phyloP scores from a whole-genome alignment of 1,139 yeast genomes.

The Debaryomycetaceae sp. region DNA sequence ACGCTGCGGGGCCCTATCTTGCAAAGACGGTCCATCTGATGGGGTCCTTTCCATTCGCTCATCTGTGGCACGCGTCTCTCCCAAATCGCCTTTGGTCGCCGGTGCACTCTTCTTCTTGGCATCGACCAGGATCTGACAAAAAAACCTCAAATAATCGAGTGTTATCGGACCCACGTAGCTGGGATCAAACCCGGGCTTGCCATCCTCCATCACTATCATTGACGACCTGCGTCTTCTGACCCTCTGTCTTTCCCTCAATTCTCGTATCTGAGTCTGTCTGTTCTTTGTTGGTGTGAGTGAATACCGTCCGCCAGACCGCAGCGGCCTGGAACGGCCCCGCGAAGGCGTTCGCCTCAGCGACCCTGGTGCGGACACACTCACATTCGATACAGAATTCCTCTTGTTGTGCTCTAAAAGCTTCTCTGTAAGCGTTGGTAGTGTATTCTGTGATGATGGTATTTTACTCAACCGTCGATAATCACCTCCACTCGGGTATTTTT shows the following conservation, averaged over 20 bases:
- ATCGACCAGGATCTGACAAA: constrained; percentile 28
- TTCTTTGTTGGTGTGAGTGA: constrained; percentile 10
- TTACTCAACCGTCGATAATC: not conserved
- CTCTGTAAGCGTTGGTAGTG: constrained; percentile 20
- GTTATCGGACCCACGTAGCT: constrained; percentile 40
- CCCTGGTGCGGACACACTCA: constrained; percentile 5
- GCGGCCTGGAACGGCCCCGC: constrained; percentile 5
- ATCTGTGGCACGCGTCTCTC: not conserved
- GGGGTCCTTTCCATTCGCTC: not conserved
- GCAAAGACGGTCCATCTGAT: not conserved
- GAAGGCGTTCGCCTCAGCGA: constrained; percentile 8
- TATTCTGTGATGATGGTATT: constrained; percentile 4
- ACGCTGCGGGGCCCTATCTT: not conserved
- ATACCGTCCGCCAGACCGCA: not conserved
- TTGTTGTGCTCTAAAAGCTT: constrained; percentile 12
- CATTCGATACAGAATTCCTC: not conserved
- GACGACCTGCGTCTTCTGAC: constrained; percentile 30
- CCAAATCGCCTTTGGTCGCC: not conserved
- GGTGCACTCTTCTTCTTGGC: constrained; percentile 7
- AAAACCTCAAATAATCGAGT: constrained; percentile 32
- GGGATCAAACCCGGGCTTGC: constrained; percentile 24
- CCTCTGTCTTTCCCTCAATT: constrained; percentile 7
- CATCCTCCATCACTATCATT: constrained; percentile 20
- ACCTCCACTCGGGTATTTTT: not conserved
- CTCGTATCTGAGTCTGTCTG: constrained; percentile 9